Base-by-base conservation (phyloP, 2,329 filamentous ascomycete genomes). In the Botrytis hyacinthi region DNA sequence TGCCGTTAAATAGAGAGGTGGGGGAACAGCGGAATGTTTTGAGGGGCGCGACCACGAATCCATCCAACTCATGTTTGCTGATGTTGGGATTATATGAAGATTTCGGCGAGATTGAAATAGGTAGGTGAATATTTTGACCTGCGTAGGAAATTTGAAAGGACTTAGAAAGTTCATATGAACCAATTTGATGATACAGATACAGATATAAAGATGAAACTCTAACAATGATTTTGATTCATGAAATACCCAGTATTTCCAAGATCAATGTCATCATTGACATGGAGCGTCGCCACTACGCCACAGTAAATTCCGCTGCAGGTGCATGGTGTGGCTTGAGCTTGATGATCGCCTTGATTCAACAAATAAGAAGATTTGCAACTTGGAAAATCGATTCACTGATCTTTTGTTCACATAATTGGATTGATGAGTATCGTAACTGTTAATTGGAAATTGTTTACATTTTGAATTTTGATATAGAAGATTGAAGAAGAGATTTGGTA, bases 11-110 rank as follows among this genome's bases (percentile, higher is more conserved):
- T 72, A 72, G 42, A 72, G 70, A 22, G 70, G 70, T 40, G 70
- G 70, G 22, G 70, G 70, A 60, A 72, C 62, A 32, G 48, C 61
- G 29, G 70, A 67, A 59, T 68, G 70, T 29, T 72, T 72, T 1
- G 70, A 59, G 12, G 62, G 70, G n/a, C 70, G 70, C 42, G 61
- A 68, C 70, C 70, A 72, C 37, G 62, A 72, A 59, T 68, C 70
- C 70, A 72, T 72, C 70, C 70, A 72, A 72, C 70, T 72, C 70
- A 72, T 72, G 14, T n/a, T 68, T 26, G 61, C 61, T 26, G n/a
- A 63, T 51, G 57, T 62, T 68, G 66, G 40, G 22, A 26, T 14
- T 22, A 40, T 57, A 32, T 42, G 29, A 22, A 57, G 37, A 22
- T 57, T 57, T 26, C 37, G 66, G n/a, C 40, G n/a, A 4, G n/a